phyloP scores from a whole-genome alignment of 2,329 filamentous ascomycete species.

The Sarocladium strictum region DNA sequence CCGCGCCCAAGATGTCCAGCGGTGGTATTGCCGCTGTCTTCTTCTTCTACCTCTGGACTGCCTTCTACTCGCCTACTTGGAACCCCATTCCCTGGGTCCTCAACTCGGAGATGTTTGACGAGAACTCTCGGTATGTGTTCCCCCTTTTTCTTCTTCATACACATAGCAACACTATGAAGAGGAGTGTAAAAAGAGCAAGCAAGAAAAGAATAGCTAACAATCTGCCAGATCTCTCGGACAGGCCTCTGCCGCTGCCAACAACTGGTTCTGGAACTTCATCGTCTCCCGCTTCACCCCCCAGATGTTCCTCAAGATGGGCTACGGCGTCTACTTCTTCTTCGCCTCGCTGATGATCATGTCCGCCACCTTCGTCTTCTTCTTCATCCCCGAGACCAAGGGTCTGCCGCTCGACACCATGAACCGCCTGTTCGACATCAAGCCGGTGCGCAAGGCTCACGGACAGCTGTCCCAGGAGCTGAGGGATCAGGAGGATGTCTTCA shows the following conservation, averaged over 20 bases:
- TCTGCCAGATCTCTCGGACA: conserved; percentile 52
- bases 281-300: conserved; percentile 62
- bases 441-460: conserved; percentile 37
- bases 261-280: conserved; percentile 70
- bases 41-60: conserved; percentile 61
- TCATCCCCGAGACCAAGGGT: conserved; percentile 60
- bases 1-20: conserved; percentile 26
- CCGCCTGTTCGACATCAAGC: conserved; percentile 48
- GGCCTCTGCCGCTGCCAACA: conserved; percentile 63
- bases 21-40: conserved; percentile 53
- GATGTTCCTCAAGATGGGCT: conserved; percentile 54
- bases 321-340: conserved; percentile 66
- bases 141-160: background rate
- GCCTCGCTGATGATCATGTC: conserved; percentile 55
- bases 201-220: too few relatives aligned
- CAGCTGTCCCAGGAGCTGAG: conserved; percentile 37
- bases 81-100: conserved; percentile 73
- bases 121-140: conserved; percentile 39
- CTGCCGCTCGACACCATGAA: conserved; percentile 62
- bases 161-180: too few relatives aligned
- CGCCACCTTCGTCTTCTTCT: conserved; percentile 54
- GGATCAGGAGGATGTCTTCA: conserved; percentile 1
- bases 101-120: conserved; percentile 71
- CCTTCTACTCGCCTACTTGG: conserved; percentile 66
- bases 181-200: too few relatives aligned